These are phyloP conservation scores for Arthroderma uncinatum DNA, from an alignment of 2,329 filamentous ascomycete species.

Conservation along the genomic window DNA sequence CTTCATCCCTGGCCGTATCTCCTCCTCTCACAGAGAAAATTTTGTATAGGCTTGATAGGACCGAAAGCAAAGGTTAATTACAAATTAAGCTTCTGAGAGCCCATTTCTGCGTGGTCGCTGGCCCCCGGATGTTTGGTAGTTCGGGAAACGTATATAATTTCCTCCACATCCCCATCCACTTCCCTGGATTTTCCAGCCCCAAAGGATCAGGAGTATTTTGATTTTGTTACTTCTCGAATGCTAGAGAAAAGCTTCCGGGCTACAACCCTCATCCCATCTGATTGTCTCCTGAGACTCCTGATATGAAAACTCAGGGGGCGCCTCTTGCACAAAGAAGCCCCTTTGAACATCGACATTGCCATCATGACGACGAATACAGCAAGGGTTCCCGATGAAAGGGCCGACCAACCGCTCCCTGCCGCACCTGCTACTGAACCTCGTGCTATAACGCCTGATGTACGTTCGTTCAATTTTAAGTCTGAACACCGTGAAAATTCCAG, in stretches of 20 bases:
- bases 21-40: not conserved
- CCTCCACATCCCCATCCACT: not conserved
- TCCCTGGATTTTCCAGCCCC: not conserved
- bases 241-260: not conserved
- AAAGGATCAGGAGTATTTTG: not conserved
- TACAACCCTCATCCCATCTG: not conserved
- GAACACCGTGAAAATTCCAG: not conserved
- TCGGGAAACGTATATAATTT: not conserved
- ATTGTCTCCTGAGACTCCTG: not conserved
- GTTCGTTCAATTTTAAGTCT: not conserved
- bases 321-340: not conserved
- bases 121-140: not conserved
- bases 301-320: not conserved
- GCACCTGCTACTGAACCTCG: not conserved
- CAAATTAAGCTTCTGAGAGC: slow-evolving; percentile 3
- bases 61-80: not conserved
- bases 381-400: not conserved
- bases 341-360: not conserved
- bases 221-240: not conserved
- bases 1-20: slow-evolving; percentile 3
- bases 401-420: not conserved
- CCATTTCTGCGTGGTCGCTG: slow-evolving; percentile 1
- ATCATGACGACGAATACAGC: not conserved
- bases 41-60: not conserved
- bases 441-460: slow-evolving; percentile 4